phyloP scores from a whole-genome alignment of 768 basidiomycete species.

The Pleurotus ostreatus region DNA sequence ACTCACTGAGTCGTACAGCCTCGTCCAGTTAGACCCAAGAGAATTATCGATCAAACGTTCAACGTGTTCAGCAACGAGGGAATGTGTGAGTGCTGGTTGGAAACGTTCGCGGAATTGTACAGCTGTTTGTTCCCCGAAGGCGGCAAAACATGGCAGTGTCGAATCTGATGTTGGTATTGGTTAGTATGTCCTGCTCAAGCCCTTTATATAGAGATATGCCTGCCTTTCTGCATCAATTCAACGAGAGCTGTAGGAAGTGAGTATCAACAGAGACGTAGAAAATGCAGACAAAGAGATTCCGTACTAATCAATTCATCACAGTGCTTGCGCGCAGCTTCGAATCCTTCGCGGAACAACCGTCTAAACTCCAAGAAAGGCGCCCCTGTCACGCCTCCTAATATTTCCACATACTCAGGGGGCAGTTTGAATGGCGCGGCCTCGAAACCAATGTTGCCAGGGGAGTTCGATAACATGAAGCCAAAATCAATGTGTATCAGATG shows the following conservation, averaged over 20 bases:
- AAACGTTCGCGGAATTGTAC: slow-evolving; percentile 88
- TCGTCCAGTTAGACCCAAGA: slow-evolving; percentile 90
- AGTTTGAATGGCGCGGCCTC: slow-evolving; percentile 99
- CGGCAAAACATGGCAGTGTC: slow-evolving; percentile 83
- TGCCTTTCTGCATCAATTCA: slow-evolving; percentile 97
- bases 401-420: slow-evolving; percentile 91
- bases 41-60: slow-evolving; percentile 88
- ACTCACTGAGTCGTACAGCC: slow-evolving; percentile 90
- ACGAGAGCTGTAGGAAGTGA: slow-evolving; percentile 50
- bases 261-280: slow-evolving; percentile 11
- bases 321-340: slow-evolving; percentile 91
- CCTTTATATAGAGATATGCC: slow-evolving; percentile 10
- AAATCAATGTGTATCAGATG: slow-evolving; percentile 98
- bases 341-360: slow-evolving; percentile 85
- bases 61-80: slow-evolving; percentile 81
- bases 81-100: slow-evolving; percentile 85
- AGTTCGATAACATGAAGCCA: slow-evolving; percentile 96
- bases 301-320: slow-evolving; percentile 93
- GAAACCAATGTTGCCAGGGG: slow-evolving; percentile 96
- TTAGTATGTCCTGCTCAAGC: slow-evolving; percentile 4
- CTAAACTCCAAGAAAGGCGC: slow-evolving; percentile 81
- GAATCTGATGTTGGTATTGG: slow-evolving; percentile 55
- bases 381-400: slow-evolving; percentile 81
- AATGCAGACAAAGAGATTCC: no score
- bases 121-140: slow-evolving; percentile 89